Percentiles rank a stretch among this genome's conserved stretches.
Conservation (phyloP, 2,329 filamentous ascomycete genomes). For the Exophiala lecanii-corni region DNA sequence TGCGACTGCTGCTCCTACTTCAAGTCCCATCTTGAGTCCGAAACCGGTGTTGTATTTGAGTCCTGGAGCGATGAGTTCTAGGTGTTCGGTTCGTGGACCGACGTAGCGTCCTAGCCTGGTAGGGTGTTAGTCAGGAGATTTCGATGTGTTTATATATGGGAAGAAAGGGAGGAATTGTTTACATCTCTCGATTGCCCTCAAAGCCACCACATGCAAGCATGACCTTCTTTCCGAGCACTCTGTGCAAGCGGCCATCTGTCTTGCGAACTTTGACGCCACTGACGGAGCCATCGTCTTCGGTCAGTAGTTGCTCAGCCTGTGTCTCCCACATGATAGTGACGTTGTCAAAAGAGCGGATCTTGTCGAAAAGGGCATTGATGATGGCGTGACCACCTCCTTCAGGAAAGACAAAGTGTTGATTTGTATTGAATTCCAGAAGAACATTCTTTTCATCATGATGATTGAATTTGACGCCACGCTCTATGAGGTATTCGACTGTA, state of each 20-base stretch:
- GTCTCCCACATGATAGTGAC: conserved; percentile 38
- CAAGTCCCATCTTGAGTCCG: conserved; percentile 39
- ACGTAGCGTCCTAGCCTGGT: conserved; percentile 31
- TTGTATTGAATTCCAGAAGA: conserved; percentile 38
- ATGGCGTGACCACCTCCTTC: conserved; percentile 39
- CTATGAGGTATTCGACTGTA: conserved; percentile 36
- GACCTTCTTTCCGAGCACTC: conserved; percentile 28
- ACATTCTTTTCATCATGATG: conserved; percentile 40
- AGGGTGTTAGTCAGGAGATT: not conserved
- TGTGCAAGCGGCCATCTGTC: conserved; percentile 32
- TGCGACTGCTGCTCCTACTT: conserved; percentile 38
- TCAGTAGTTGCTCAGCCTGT: conserved; percentile 34
- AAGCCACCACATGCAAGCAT: conserved; percentile 41
- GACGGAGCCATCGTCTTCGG: conserved; percentile 33
- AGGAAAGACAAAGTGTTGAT: conserved; percentile 39
- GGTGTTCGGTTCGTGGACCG: conserved; percentile 35
- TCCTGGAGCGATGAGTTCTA: conserved; percentile 40
- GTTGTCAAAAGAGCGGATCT: conserved; percentile 33
- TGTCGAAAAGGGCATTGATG: conserved; percentile 35
- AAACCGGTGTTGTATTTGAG: conserved; percentile 39
- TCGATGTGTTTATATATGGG: too few species aligned
- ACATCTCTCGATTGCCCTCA: conserved; percentile 40
- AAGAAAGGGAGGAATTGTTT: conserved; percentile 23
- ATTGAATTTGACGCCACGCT: conserved; percentile 31
- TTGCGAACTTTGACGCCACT: conserved; percentile 37